phyloP scores from a whole-genome alignment of 192 early-diverging fungal genomes.

The Podochytrium sp. region DNA sequence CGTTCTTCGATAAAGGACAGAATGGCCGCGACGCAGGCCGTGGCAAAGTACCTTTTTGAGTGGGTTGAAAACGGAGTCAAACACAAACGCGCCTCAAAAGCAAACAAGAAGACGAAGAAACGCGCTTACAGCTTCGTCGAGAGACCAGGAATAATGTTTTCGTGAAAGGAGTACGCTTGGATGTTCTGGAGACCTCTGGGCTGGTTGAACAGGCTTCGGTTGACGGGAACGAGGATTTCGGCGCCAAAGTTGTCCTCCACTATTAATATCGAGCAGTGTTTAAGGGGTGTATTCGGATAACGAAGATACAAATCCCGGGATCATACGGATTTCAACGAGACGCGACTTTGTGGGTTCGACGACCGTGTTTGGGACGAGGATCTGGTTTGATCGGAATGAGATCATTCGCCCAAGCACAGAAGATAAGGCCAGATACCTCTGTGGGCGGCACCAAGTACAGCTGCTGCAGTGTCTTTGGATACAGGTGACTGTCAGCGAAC shows the following conservation, averaged over 20 bases:
- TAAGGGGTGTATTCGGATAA: constrained; percentile 37
- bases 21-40: constrained; percentile 18
- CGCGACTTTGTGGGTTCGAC: constrained; percentile 59
- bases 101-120: no score
- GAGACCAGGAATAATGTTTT: constrained; percentile 47
- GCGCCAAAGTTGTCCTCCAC: constrained; percentile 11
- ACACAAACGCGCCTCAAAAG: neutral
- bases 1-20: constrained; percentile 48
- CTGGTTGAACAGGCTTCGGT: constrained; percentile 65
- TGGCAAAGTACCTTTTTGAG: constrained; percentile 36
- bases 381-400: constrained; percentile 29
- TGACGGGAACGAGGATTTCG: constrained; percentile 38
- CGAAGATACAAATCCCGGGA: constrained; percentile 40
- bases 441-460: constrained; percentile 58
- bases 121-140: constrained; percentile 55
- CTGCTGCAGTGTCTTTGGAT: constrained; percentile 63
- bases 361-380: constrained; percentile 55
- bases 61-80: constrained; percentile 5
- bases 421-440: no score
- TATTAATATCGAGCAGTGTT: no score
- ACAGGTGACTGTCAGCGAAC: constrained; percentile 68
- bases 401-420: neutral
- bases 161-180: constrained; percentile 52
- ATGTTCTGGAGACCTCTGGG: constrained; percentile 29
- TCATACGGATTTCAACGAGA: constrained; percentile 52